A percentile compares a stretch with the other conserved stretches of the same genome.
phyloP scores from a whole-genome alignment of 106 monocot genomes.

The Amphibolis antarctica region DNA sequence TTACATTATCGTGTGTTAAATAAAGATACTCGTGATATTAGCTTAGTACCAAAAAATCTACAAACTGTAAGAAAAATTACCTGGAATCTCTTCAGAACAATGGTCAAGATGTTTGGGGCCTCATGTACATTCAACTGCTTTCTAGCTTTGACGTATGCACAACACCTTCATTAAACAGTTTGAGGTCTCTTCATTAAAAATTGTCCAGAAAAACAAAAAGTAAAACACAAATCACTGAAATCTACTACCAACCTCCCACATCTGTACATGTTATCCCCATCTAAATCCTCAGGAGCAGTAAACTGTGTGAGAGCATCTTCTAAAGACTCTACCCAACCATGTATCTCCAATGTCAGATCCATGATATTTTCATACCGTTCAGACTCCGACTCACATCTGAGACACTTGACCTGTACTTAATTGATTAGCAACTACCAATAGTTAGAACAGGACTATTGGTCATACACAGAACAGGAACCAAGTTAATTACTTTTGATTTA shows the following conservation, averaged over 20 bases:
- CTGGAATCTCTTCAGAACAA: conserved; percentile 97
- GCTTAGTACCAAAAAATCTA: neutral
- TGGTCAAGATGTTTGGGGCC: conserved; percentile 89
- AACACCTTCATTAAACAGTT: conserved; percentile 38
- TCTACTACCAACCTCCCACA: conserved; percentile 66
- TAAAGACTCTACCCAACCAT: conserved; percentile 93
- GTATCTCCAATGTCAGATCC: conserved; percentile 97
- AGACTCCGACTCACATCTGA: conserved; percentile 79
- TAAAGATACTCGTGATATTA: too few species aligned
- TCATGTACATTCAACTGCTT: conserved; percentile 87
- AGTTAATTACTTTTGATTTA: conserved; percentile 57
- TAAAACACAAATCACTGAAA: neutral
- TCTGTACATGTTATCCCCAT: conserved; percentile 98
- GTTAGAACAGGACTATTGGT: neutral
- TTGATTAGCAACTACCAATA: conserved; percentile 2
- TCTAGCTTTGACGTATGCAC: conserved; percentile 80
- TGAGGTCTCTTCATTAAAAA: neutral
- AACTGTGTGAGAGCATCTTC: conserved; percentile 95
- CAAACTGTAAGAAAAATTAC: conserved; percentile 19
- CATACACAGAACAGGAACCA: neutral
- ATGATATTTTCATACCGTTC: conserved; percentile 91
- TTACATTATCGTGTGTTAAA: too few species aligned
- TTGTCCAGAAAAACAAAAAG: neutral
- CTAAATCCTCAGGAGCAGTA: conserved; percentile 91
- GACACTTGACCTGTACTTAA: conserved; percentile 71